These are phyloP conservation scores for Fusarium coicis DNA, from an alignment of 2,329 filamentous ascomycete genomes.

Conservation along the genomic window DNA sequence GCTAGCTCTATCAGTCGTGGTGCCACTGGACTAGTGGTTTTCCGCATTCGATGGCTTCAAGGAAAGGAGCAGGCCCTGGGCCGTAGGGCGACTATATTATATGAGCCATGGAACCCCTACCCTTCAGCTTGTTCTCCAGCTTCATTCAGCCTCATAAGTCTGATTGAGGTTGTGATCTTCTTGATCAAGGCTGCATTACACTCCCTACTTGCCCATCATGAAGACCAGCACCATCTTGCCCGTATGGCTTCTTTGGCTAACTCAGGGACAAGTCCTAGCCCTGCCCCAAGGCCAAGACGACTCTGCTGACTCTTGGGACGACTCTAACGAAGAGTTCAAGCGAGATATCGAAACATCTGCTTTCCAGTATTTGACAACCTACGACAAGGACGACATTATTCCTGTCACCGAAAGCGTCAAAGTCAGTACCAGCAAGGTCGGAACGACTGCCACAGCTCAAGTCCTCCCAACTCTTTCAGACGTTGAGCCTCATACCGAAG, in stretches of 20 bases:
- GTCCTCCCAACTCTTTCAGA: conserved; percentile 46
- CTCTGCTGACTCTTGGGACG: conserved; percentile 7
- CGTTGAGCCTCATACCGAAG: conserved; percentile 47
- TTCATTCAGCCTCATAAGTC: conserved; percentile 15
- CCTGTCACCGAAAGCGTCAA: conserved; percentile 43
- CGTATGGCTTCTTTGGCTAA: conserved; percentile 45
- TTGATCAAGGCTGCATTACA: conserved; percentile 4
- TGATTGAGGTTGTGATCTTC: conserved; percentile 22
- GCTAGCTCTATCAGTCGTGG: conserved; percentile 35
- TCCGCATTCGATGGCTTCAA: conserved; percentile 29
- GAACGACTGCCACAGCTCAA: conserved; percentile 43
- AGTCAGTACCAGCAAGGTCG: conserved; percentile 38
- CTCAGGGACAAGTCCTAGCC: conserved; percentile 37
- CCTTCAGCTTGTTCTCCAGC: neutral
- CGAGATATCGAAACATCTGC: conserved; percentile 35
- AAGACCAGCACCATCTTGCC: conserved; percentile 36
- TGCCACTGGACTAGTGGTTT: conserved; percentile 40
- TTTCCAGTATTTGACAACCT: conserved; percentile 40
- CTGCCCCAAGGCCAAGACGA: conserved; percentile 22
- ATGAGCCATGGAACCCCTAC: conserved; percentile 33
- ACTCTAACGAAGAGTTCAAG: conserved; percentile 31
- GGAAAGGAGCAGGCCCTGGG: conserved; percentile 19
- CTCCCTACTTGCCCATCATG: conserved; percentile 32
- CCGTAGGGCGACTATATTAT: conserved; percentile 34
- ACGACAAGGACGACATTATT: conserved; percentile 42